These are phyloP conservation scores for Salvia rosmarinus DNA, from an alignment of 257 asterid species.

Conservation along the genomic window DNA sequence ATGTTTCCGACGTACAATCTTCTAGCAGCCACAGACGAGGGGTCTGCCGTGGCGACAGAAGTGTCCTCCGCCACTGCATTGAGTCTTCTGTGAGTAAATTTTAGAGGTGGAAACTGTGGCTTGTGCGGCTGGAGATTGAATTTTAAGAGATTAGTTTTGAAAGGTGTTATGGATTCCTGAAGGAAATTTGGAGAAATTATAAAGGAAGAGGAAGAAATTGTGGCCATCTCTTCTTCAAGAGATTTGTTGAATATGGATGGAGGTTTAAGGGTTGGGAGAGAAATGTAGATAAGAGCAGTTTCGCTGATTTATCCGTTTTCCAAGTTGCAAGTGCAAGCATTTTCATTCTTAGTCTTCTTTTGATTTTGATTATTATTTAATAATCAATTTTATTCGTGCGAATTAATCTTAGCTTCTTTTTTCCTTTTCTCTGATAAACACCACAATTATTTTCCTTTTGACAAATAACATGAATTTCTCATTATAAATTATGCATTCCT, in stretches of 20 bases:
- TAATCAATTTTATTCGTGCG: too few species aligned
- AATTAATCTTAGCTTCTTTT: too few species aligned
- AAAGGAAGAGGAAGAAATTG: conserved; percentile 55
- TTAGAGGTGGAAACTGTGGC: conserved; percentile 39
- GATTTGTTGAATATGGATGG: conserved; percentile 11
- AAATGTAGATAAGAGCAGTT: conserved; percentile 8
- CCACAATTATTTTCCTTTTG: too few species aligned
- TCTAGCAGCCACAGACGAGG: conserved; percentile 61
- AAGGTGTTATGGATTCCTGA: conserved; percentile 46
- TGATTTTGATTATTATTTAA: too few species aligned
- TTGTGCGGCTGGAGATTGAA: conserved; percentile 40
- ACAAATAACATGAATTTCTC: too few species aligned
- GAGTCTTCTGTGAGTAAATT: conserved; percentile 38
- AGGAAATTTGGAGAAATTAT: conserved; percentile 46
- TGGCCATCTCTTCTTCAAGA: conserved; percentile 43
- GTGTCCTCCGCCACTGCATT: conserved; percentile 64
- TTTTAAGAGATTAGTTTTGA: conserved; percentile 36
- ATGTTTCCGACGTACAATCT: conserved; percentile 83
- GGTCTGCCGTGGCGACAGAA: conserved; percentile 61
- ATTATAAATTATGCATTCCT: too few species aligned
- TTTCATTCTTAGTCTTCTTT: too few species aligned
- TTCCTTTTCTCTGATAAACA: too few species aligned
- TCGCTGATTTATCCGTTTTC: conserved; percentile 20
- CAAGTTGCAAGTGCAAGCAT: neutral
- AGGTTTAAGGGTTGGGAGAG: conserved; percentile 33